Conservation (phyloP, 805 yeast species). For the Yamadazyma olivae region DNA sequence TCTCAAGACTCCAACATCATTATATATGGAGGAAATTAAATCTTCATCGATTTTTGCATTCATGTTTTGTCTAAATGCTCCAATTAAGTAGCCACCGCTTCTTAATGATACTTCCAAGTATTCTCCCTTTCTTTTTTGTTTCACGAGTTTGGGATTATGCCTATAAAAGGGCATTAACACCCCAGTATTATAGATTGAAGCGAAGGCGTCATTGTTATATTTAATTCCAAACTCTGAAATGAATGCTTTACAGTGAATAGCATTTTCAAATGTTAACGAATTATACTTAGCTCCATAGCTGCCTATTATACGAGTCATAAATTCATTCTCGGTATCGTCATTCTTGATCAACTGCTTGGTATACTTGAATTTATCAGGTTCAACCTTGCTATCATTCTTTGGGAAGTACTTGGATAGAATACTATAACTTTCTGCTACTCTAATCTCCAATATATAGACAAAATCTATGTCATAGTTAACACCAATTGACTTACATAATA, state of each 20-base stretch:
- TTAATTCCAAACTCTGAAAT: conserved; percentile 51
- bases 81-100: conserved; percentile 52
- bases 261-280: conserved; percentile 28
- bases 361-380: conserved; percentile 41
- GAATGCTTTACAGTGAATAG: conserved; percentile 43
- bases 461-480: conserved; percentile 35
- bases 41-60: conserved; percentile 24
- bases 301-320: conserved; percentile 47
- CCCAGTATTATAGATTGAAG: conserved; percentile 44
- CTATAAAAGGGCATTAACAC: conserved; percentile 52
- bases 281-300: conserved; percentile 26
- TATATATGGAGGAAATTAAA: conserved; percentile 44
- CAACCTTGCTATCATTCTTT: conserved; percentile 35
- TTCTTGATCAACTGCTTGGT: conserved; percentile 32
- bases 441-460: conserved; percentile 50
- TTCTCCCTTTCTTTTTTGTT: conserved; percentile 17
- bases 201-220: conserved; percentile 29
- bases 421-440: conserved; percentile 45
- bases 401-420: conserved; percentile 46
- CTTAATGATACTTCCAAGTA: conserved; percentile 44
- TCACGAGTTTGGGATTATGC: conserved; percentile 40
- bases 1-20: conserved; percentile 46
- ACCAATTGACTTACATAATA: conserved; percentile 35
- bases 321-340: conserved; percentile 31
- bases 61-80: conserved; percentile 36